phyloP scores from a whole-genome alignment of 441 rosid species.

The Populus hybrid region DNA sequence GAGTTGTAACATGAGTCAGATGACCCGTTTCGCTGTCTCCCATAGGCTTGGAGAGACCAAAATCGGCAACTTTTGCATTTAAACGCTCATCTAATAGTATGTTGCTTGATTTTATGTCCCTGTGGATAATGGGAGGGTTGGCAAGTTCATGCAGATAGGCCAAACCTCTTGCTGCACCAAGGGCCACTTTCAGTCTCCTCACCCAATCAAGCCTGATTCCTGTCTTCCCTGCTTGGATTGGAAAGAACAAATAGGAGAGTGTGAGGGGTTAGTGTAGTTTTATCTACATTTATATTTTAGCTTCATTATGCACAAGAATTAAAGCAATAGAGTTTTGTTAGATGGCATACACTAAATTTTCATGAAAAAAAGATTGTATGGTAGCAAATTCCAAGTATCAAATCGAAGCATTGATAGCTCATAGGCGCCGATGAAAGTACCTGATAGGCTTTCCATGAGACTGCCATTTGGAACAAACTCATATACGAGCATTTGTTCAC shows the following conservation, averaged over 20 bases:
- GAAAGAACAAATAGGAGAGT: background rate
- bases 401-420: background rate
- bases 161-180: constrained; percentile 71
- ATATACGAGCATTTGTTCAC: constrained; percentile 76
- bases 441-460: constrained; percentile 66
- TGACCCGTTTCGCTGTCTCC: constrained; percentile 49
- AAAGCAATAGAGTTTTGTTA: background rate
- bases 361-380: too few species aligned
- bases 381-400: background rate
- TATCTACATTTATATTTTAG: background rate
- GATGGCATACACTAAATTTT: too few species aligned
- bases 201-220: constrained; percentile 73
- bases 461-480: constrained; percentile 73
- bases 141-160: constrained; percentile 83
- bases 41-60: constrained; percentile 74
- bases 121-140: constrained; percentile 75
- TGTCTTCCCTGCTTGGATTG: constrained; percentile 49
- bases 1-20: background rate
- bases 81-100: constrained; percentile 63
- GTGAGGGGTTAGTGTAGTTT: background rate
- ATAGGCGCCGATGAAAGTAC: constrained; percentile 24
- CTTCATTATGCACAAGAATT: background rate
- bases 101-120: constrained; percentile 73
- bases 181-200: constrained; percentile 63
- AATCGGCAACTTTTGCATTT: constrained; percentile 78